Evolutionary conservation across 192 early-diverging fungal species (phyloP), one percentile per base, ranked within the genome.

Genomic region (Coemansia sp.): DNA sequence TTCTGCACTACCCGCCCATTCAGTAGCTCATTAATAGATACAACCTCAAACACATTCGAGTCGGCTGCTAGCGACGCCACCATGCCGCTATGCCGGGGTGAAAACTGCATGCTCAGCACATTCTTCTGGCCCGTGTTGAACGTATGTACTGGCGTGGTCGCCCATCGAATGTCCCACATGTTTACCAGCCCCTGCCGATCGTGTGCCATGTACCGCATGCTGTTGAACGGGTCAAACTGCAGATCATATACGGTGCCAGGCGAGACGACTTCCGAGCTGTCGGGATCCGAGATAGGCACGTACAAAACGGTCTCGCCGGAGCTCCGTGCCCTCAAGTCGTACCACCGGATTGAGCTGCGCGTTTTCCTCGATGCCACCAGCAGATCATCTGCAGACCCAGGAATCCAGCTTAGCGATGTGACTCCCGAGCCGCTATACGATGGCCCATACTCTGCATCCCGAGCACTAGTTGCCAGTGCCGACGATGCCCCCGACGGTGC

Each of bases 161-260:
- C 63, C 68, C 64, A 66, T 53, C 74, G 67, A n/a, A 66, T 56
- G 44, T 77, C 74, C 74, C 74, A 77, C 63, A 77, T 64, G 52
- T 66, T 57, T 14, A 60, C 63, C 34, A 49, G 38, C 10, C 74
- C 69, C 9, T 41, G 34, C 11, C 74, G 51, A 48, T 77, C 64
- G 57, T 66, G 59, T 8, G 74, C 69, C 74, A 77, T 62, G 40
- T 67, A 77, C 7, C 64, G 63, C 26, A 60, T 21, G 46, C 44
- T 59, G 60, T 62, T 71, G 49, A 71, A 77, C 11, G 74, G 74
- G 9, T 77, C 74, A 42, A 77, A 77, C 40, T 71, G 63, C 68
- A 77, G 38, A 20, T 77, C 68, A 17, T 70, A 70, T 15, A 76
- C 60, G 53, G 68, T 63, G 16, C 56, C 60, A 11, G 65, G 39